These are phyloP conservation scores for Petasospora fabianii DNA, from an alignment of 1,139 yeast genomes.

Conservation along the genomic window DNA sequence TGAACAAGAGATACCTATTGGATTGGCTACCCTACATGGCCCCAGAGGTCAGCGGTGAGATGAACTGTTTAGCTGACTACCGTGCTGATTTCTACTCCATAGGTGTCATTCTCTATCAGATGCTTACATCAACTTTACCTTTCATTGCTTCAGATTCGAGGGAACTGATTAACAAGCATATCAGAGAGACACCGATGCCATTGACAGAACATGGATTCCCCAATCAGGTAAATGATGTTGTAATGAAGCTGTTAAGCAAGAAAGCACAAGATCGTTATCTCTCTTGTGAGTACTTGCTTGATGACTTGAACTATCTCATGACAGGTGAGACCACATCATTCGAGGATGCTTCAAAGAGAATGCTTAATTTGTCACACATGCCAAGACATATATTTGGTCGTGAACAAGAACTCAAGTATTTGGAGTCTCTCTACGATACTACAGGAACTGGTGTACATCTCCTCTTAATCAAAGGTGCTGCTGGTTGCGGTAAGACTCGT, in stretches of 20 bases:
- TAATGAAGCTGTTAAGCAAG: slow-evolving; percentile 45
- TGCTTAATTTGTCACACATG: slow-evolving; percentile 1
- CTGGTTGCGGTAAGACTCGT: slow-evolving; percentile 49
- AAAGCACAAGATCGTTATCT: slow-evolving; percentile 41
- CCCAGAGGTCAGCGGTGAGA: slow-evolving; percentile 48
- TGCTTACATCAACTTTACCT: slow-evolving; percentile 45
- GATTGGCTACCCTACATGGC: slow-evolving; percentile 48
- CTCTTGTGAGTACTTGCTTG: slow-evolving; percentile 36
- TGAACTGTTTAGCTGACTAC: slow-evolving; percentile 41
- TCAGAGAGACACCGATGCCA: slow-evolving; percentile 37
- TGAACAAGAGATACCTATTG: slow-evolving; percentile 29
- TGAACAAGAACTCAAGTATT: slow-evolving; percentile 30
- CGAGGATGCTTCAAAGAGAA: not conserved
- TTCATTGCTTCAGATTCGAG: slow-evolving; percentile 42
- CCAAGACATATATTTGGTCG: slow-evolving; percentile 40
- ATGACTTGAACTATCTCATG: slow-evolving; percentile 35
- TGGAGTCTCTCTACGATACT: slow-evolving; percentile 31
- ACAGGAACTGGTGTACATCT: slow-evolving; percentile 31
- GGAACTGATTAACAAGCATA: slow-evolving; percentile 41
- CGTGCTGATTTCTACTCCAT: slow-evolving; percentile 50
- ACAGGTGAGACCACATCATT: slow-evolving; percentile 6
- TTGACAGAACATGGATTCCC: slow-evolving; percentile 13
- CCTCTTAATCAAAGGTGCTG: slow-evolving; percentile 40
- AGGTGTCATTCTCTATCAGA: slow-evolving; percentile 49
- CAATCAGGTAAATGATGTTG: slow-evolving; percentile 33